Evolutionary conservation across 192 early-diverging fungal genomes (phyloP), one percentile per base, ranked within the genome.

Genomic region (Coemansia sp.): DNA sequence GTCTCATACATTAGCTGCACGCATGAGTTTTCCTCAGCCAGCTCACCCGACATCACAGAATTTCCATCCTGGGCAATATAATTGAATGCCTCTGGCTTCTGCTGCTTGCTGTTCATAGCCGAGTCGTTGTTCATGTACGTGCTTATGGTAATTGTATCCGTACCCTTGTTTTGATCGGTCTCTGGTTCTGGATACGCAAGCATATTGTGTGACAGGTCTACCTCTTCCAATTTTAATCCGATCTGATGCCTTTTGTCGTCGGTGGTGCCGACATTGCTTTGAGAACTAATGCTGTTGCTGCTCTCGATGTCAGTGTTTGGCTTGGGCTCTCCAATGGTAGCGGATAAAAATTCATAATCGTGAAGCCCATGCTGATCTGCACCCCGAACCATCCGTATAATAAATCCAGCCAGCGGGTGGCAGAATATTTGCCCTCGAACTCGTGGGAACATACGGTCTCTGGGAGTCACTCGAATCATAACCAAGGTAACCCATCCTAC

Each of bases 401-500:
- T 60, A 3, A 70, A 57, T 0, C 86, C 84, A 61, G 77, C 80
- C 50, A 82, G 19, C 13, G 80, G 59, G 38, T 82, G 61, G 55
- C 85, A 76, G 61, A 84, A 72, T 8, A 80, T 50, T 66, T 91
- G 84, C 13, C 84, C 85, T 28, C 78, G 78, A 6, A 73, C 77
- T 23, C 76, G 69, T 11, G 88, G 88, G 53, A 87, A 78, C 62
- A 86, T 71, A 21, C 88, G 83, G 39, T 88, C 86, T 23, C 82
- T 77, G 11, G 84, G 70, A 48, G 81, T 74, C 20, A 82, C 79
- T 14, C 86, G 84, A 14, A 91, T 72, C 41, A 86, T 78, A 26
- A 86, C 28, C 19, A 84, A 42, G 31, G 81, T 44, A 26, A 86
- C 1, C 63, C 85, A 83, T 7, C 87, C 88, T 36, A 82, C 58